Base-by-base conservation (phyloP, 2,329 filamentous ascomycete species). In the Metarhizium guizhouense region DNA sequence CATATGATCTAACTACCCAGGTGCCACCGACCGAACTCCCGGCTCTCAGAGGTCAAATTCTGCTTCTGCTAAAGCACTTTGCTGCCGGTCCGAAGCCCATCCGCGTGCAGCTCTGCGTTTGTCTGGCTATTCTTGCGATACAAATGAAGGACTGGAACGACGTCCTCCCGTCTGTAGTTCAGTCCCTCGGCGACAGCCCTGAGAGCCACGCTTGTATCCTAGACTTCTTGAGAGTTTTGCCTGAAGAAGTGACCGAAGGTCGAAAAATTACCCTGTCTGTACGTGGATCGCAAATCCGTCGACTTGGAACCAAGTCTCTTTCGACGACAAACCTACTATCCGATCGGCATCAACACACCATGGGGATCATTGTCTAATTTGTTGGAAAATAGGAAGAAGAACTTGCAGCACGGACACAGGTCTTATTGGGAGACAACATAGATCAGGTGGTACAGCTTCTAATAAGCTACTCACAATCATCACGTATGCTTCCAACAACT, bases 251-350 rank as follows among this genome's bases (percentile, higher is more conserved):
- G 68, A 97, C 90, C 64, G 93, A 99, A 81, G 94, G 94, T 76
- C 90, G 94, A 76, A 99, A 97, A 79, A 96, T 99, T 81, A 96
- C 91, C 81, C 82, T 99, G 76, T 92, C 90, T 84, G 92, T 96
- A 94, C 78, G 90, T 93, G 82, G 85, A 87, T 77, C 78, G 77
- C 77, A 71, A 64, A 74, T 67, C 69, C 69, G 74, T 71, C 76
- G 74, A 72, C 74, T 66, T 65, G 65, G 59, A 64, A 65, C 58
- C 60, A 64, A 60, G 50, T 56, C 63, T 64, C 63, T 60, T 56
- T 63, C 67, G 66, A 68, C 67, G 66, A 62, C 65, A 61, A 47
- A 53, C 16, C 43, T 67, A 62, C 65, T 64, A 62, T 65, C 65
- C 68, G 66, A 65, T 66, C 66, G 65, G 64, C 64, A 59, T 67